These are phyloP conservation scores for Phytophthora colocasiae DNA, from an alignment of 352 stramenopile species.

Conservation along the genomic window DNA sequence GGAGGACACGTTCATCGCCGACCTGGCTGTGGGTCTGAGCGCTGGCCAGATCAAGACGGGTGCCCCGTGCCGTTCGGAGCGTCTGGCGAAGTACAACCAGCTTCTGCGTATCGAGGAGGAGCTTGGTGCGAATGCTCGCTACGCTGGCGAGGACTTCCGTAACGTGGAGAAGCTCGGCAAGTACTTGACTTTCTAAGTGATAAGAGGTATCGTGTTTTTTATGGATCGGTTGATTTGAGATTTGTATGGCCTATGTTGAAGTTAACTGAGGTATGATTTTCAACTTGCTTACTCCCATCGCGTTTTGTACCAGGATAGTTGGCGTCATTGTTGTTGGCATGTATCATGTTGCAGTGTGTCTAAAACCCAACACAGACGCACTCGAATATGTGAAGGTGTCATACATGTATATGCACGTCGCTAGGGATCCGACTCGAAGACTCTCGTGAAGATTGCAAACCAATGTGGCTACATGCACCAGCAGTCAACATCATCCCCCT, in stretches of 20 bases:
- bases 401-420: too few species aligned
- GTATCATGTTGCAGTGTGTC: background rate
- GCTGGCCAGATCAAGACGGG: slow-evolving; percentile 99
- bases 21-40: slow-evolving; percentile 98
- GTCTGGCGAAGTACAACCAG: slow-evolving; percentile 99
- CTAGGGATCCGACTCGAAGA: background rate
- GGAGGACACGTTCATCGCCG: slow-evolving; percentile 99
- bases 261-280: background rate
- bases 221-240: background rate
- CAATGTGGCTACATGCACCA: slow-evolving; percentile 7
- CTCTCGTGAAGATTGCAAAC: slow-evolving; percentile 8
- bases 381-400: background rate
- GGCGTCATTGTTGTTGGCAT: background rate
- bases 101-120: slow-evolving; percentile 99
- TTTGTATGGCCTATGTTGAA: slow-evolving; percentile 24
- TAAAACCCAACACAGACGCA: background rate
- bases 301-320: too few species aligned
- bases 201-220: background rate
- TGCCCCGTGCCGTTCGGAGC: slow-evolving; percentile 97
- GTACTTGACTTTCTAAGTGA: slow-evolving; percentile 58
- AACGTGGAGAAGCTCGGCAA: slow-evolving; percentile 90
- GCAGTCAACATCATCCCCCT: background rate
- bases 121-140: slow-evolving; percentile 87
- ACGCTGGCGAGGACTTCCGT: slow-evolving; percentile 85
- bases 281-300: too few species aligned